Evolutionary conservation across 164 flowering plant genomes (phyloP).

Genomic region (Umbilicus rupestris): DNA sequence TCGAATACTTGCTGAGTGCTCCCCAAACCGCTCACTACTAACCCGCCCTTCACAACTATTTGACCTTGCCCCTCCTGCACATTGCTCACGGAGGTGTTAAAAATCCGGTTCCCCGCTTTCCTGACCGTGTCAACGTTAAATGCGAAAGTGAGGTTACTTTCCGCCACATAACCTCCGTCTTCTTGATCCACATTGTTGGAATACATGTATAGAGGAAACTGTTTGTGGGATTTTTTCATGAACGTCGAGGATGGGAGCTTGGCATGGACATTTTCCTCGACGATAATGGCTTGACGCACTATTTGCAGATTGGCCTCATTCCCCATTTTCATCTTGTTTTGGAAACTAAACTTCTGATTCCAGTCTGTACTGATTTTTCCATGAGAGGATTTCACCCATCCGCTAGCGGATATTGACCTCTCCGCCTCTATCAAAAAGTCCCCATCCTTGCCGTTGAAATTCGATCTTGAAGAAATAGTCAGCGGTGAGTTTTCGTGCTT

Average conservation of each 20-base stretch:
- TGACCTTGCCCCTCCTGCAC: conserved; percentile 48
- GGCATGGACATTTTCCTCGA: conserved; percentile 26
- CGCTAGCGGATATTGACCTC: conserved; percentile 36
- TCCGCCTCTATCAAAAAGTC: conserved; percentile 32
- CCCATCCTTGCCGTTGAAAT: conserved; percentile 57
- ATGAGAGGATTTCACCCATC: conserved; percentile 75
- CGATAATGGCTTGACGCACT: conserved; percentile 45
- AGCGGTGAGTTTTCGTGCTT: conserved; percentile 11
- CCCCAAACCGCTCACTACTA: conserved; percentile 52
- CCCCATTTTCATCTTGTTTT: conserved; percentile 44
- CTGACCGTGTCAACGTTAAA: conserved; percentile 27
- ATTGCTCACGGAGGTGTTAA: conserved; percentile 32
- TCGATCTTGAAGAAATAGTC: conserved; percentile 15
- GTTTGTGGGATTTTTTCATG: conserved; percentile 18
- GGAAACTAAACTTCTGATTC: conserved; percentile 35
- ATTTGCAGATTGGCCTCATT: conserved; percentile 51
- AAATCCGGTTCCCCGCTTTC: conserved; percentile 9
- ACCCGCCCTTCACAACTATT: conserved; percentile 45
- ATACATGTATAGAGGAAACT: conserved; percentile 33
- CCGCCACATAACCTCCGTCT: conserved; percentile 20
- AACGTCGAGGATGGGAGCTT: conserved; percentile 18
- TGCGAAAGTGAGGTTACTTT: conserved; percentile 46
- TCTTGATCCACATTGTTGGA: conserved; percentile 29
- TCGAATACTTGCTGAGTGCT: conserved; percentile 52
- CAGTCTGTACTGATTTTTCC: conserved; percentile 47